Base-by-base conservation (phyloP, 805 yeast species). In the Zygosaccharomyces gambellarensis region DNA sequence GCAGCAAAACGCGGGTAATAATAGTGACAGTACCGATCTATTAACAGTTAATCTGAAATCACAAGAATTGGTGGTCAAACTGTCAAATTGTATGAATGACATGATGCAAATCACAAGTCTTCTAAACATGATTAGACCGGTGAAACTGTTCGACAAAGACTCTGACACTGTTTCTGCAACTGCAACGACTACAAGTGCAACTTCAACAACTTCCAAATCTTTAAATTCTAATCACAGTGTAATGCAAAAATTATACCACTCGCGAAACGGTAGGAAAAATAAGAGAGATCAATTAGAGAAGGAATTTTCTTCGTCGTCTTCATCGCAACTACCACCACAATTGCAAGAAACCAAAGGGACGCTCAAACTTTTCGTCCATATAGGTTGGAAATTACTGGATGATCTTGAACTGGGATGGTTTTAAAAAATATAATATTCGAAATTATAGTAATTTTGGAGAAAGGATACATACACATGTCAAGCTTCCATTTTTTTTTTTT, bases 391-490 rank as follows among this genome's bases (percentile, higher is more conserved):
- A 43, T 45, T 66, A 9, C 45, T 65, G 1, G 67, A 64, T 44
- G 66, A 61, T 39, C 53, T 62, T 9, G 70, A 65, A 43, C 41
- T 66, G 21, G 70, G 70, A 5, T 66, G 70, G 70, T 53, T 52
- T 39, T 56, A 45, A 22, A n/a, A 34, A 27, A 31, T 11, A 9
- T 6, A 5, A n/a, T 23, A 17, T 11, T n/a, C 11, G 5, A 23
- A 45, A 31, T 22, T 10, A 3, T 9, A 11, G 32, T 11, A 30
- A 5, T 25, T 25, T 25, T 25, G 28, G 6, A 8, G 9, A 6
- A 25, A 25, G 28, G 9, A 25, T 25, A 25, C 6, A 25, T 25
- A 25, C 28, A 8, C 28, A 25, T 25, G 6, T 8, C 28, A 25
- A 2, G 28, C 9, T 25, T 25, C 9, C 9, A 6, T 25, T 25